phyloP scores from a whole-genome alignment of 2,329 filamentous ascomycete species.

The Tolypocladium amazonense region DNA sequence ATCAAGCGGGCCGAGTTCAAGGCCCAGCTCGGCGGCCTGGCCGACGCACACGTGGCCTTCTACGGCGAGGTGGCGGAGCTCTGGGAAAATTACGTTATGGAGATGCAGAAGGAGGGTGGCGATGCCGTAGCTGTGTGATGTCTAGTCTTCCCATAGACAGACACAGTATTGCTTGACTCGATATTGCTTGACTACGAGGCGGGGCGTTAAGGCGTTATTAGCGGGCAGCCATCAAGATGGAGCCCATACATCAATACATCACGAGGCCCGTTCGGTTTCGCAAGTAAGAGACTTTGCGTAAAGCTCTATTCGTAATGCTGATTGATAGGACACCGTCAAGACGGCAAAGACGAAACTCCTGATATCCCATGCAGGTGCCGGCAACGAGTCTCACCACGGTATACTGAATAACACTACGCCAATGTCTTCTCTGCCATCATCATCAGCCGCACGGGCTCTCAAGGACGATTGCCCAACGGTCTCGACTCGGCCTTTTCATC shows the following conservation, averaged over 20 bases:
- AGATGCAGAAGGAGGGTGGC: slow-evolving; percentile 66
- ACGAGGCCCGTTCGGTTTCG: neutral
- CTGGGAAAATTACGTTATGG: slow-evolving; percentile 83
- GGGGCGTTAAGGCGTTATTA: neutral
- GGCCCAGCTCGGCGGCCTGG: slow-evolving; percentile 70
- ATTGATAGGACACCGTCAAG: neutral
- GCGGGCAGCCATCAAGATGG: neutral
- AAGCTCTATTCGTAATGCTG: neutral
- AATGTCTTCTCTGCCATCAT: neutral
- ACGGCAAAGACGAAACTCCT: neutral
- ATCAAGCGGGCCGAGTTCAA: slow-evolving; percentile 94
- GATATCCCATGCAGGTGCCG: neutral
- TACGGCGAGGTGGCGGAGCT: slow-evolving; percentile 70
- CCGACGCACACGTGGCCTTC: slow-evolving; percentile 78
- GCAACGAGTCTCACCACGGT: neutral
- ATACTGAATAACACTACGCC: neutral
- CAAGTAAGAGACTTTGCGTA: neutral
- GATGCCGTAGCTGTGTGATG: neutral
- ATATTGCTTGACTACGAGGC: neutral
- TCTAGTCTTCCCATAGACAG: neutral
- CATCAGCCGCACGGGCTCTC: neutral
- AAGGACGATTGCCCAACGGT: slow-evolving; percentile 12
- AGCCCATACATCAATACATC: neutral
- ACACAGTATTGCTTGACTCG: neutral
- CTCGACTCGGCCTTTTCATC: slow-evolving; percentile 12